Evolutionary conservation across 352 stramenopile species (phyloP).

Genomic region (Phytophthora sojae): DNA sequence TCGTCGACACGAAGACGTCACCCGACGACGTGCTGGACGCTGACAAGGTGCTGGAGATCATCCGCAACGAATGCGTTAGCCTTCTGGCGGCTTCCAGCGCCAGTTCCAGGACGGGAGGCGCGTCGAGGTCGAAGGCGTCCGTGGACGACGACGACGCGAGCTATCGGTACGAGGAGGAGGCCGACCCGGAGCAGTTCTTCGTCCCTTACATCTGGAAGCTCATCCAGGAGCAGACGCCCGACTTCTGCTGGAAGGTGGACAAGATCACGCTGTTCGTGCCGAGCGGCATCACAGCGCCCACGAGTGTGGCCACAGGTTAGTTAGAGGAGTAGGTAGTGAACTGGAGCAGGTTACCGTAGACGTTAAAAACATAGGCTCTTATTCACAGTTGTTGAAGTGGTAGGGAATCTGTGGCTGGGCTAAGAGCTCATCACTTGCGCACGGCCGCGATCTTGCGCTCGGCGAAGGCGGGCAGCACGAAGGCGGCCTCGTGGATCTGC

Average conservation of each 20-base stretch:
- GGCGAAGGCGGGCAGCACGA: conserved; percentile 97
- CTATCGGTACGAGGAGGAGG: conserved; percentile 84
- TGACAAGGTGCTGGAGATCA: conserved; percentile 68
- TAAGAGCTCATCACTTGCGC: conserved; percentile 67
- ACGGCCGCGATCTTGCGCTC: conserved; percentile 84
- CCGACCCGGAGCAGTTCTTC: conserved; percentile 80
- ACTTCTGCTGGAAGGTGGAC: conserved; percentile 82
- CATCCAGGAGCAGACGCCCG: conserved; percentile 74
- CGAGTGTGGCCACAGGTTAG: conserved; percentile 27
- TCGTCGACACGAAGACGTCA: conserved; percentile 73
- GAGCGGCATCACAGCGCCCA: conserved; percentile 19
- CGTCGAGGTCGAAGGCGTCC: conserved; percentile 16
- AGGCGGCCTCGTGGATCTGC: conserved; percentile 95
- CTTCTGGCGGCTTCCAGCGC: conserved; percentile 59
- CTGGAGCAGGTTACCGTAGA: background rate
- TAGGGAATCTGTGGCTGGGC: conserved; percentile 16
- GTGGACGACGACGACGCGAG: conserved; percentile 67
- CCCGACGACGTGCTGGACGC: conserved; percentile 64
- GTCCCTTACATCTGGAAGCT: conserved; percentile 82
- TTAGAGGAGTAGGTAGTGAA: background rate
- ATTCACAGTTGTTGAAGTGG: conserved; percentile 35
- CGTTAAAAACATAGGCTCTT: conserved; percentile 32
- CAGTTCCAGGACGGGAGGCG: conserved; percentile 15
- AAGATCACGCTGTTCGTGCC: conserved; percentile 84
- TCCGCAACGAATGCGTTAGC: conserved; percentile 74